Evolutionary conservation across 192 early-diverging fungal species (phyloP).

Genomic region (Coemansia reversa): DNA sequence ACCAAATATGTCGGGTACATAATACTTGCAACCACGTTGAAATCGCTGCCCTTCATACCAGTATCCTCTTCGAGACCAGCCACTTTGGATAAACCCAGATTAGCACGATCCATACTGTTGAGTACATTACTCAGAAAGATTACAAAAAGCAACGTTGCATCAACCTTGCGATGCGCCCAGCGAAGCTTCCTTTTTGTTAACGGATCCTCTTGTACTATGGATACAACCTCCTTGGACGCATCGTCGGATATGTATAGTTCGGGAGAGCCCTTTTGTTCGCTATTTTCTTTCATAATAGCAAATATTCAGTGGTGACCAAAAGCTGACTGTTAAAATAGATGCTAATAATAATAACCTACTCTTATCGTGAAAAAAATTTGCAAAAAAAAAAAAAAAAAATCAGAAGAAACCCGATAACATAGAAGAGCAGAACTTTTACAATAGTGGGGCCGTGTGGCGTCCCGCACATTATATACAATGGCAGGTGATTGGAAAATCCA

Average conservation of each 20-base stretch:
- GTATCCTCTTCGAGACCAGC: constrained; percentile 33
- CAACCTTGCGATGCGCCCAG: constrained; percentile 47
- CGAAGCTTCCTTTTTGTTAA: constrained; percentile 19
- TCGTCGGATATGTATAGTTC: constrained; percentile 8
- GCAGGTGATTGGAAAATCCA: too few species aligned
- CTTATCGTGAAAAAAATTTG: background rate
- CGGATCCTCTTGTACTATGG: constrained; percentile 6
- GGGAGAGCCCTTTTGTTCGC: background rate
- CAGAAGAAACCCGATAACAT: background rate
- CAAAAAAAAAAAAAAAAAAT: background rate
- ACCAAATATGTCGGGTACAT: constrained; percentile 50
- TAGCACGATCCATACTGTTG: constrained; percentile 48
- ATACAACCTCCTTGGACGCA: constrained; percentile 5
- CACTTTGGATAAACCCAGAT: constrained; percentile 43
- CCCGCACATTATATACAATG: background rate
- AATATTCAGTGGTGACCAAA: background rate
- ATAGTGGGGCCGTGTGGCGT: background rate
- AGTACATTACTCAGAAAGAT: constrained; percentile 46
- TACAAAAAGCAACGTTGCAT: constrained; percentile 35
- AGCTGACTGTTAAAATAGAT: background rate
- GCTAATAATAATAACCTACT: background rate
- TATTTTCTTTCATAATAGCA: background rate
- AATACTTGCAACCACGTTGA: constrained; percentile 42
- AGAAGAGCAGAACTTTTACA: background rate
- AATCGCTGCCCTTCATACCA: constrained; percentile 35